Evolutionary conservation across 257 asterid species (phyloP).

Genomic region (Nicotiana noctiflora): DNA sequence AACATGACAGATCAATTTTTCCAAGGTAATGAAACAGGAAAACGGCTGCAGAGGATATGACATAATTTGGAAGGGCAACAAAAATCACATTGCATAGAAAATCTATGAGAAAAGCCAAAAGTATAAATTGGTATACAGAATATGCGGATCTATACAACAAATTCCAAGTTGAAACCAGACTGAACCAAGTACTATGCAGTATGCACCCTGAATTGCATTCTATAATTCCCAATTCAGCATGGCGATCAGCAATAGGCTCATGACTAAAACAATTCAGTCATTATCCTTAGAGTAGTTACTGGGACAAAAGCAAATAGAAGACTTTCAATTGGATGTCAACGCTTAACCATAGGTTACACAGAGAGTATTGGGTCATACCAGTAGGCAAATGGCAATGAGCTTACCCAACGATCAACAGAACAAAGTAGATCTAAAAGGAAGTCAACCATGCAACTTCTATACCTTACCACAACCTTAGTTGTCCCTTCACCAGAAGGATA

Average conservation of each 20-base stretch:
- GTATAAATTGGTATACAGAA: neutral
- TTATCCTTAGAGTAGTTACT: neutral
- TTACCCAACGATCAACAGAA: neutral
- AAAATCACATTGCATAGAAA: neutral
- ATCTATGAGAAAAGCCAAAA: neutral
- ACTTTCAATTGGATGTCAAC: neutral
- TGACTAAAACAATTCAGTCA: neutral
- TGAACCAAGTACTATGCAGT: neutral
- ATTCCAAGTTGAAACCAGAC: neutral
- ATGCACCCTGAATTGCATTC: neutral
- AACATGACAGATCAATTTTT: conserved; percentile 3
- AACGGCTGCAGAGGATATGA: neutral
- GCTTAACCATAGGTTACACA: neutral
- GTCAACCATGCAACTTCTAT: neutral
- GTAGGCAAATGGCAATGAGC: neutral
- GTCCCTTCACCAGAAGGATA: neutral
- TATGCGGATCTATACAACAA: neutral
- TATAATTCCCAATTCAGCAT: neutral
- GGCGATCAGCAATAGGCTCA: neutral
- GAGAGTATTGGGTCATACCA: neutral
- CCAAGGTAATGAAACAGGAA: neutral
- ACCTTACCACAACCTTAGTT: conserved; percentile 1
- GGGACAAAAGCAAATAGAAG: neutral
- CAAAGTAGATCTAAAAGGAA: neutral
- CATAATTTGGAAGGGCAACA: neutral